Evolutionary conservation across 176 grass and related monocot species (phyloP).

Genomic region (Raddia guianensis): DNA sequence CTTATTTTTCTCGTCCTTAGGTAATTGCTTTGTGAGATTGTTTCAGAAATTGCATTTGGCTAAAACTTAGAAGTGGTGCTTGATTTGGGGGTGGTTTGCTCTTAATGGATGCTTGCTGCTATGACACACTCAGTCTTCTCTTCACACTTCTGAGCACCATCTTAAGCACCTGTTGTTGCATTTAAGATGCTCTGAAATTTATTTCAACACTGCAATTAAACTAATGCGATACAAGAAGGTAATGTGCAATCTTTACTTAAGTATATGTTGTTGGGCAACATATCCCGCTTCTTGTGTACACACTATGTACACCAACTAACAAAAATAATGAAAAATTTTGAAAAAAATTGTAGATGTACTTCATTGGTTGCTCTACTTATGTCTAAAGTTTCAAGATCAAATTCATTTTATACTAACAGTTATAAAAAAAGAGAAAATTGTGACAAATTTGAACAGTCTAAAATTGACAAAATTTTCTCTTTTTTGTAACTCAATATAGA

Average conservation of each 20-base stretch:
- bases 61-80: background rate
- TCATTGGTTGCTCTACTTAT: too few species aligned
- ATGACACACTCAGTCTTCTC: background rate
- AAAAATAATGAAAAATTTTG: too few species aligned
- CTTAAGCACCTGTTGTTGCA: background rate
- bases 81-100: background rate
- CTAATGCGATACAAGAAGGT: background rate
- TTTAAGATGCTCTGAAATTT: background rate
- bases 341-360: too few species aligned
- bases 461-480: too few species aligned
- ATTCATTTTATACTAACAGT: too few species aligned
- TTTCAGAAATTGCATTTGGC: background rate
- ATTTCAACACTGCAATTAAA: background rate
- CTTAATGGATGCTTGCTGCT: background rate
- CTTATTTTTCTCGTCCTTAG: background rate
- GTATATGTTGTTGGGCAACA: background rate
- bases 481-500: too few species aligned
- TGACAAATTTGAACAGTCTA: too few species aligned
- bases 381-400: too few species aligned
- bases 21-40: conserved; percentile 18
- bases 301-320: too few species aligned
- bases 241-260: background rate
- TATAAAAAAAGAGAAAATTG: too few species aligned
- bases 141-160: background rate
- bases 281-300: too few species aligned